Evolutionary conservation across 2,329 filamentous ascomycete species (phyloP).

Genomic region (Fusarium denticulatum): DNA sequence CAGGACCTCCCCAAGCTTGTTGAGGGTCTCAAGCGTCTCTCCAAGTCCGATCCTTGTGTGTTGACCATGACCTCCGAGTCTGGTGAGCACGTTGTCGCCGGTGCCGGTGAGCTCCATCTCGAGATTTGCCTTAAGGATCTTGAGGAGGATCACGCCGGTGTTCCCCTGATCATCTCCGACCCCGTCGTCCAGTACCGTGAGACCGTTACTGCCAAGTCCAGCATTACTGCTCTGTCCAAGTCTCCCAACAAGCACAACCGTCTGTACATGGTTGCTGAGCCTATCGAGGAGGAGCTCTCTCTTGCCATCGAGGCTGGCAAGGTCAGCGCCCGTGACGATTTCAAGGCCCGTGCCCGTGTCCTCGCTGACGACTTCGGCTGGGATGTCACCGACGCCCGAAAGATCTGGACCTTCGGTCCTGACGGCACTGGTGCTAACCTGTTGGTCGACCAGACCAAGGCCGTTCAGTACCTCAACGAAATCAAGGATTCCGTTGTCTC

Average conservation of each 20-base stretch:
- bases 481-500: constrained; percentile 99
- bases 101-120: constrained; percentile 98
- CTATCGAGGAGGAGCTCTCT: constrained; percentile 90
- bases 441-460: constrained; percentile 99
- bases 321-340: constrained; percentile 95
- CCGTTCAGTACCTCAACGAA: constrained; percentile 99
- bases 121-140: constrained; percentile 99
- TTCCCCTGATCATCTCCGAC: constrained; percentile 97
- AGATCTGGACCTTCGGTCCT: constrained; percentile 99
- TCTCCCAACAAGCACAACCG: constrained; percentile 99
- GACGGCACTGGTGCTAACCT: constrained; percentile 98
- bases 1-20: constrained; percentile 99
- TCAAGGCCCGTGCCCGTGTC: constrained; percentile 97
- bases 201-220: constrained; percentile 84
- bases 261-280: constrained; percentile 94
- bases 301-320: constrained; percentile 91
- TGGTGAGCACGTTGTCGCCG: constrained; percentile 98
- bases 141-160: constrained; percentile 98
- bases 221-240: constrained; percentile 98
- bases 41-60: constrained; percentile 99
- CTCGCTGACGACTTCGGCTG: constrained; percentile 97
- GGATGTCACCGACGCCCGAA: constrained; percentile 99
- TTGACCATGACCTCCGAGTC: constrained; percentile 88
- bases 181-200: constrained; percentile 99
- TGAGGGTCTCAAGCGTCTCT: constrained; percentile 99